Percentiles rank a stretch among this genome's conserved stretches.
Conservation (phyloP, 2,329 filamentous ascomycete genomes). For the Diaporthe citriasiana region DNA sequence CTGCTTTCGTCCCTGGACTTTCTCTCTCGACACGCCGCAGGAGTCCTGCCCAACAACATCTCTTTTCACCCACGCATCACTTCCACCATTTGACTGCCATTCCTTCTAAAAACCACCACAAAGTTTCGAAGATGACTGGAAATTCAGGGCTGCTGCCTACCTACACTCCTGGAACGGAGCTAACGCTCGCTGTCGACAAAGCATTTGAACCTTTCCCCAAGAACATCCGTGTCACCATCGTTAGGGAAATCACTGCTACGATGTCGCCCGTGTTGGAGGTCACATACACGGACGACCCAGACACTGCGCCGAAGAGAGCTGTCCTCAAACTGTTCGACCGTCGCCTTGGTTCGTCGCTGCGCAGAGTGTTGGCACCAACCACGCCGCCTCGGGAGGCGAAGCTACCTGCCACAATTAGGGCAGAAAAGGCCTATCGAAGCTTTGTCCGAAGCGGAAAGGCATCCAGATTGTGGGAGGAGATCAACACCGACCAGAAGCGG, state of each 20-base stretch:
- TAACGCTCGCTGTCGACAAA: background rate
- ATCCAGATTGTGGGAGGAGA: background rate
- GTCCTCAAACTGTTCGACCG: background rate
- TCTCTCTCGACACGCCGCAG: background rate
- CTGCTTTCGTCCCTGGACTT: too few relatives aligned
- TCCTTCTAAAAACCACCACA: background rate
- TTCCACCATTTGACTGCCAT: constrained; percentile 45
- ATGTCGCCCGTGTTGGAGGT: background rate
- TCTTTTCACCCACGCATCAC: constrained; percentile 47
- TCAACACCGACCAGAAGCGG: background rate
- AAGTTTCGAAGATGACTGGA: background rate
- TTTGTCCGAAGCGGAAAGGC: background rate
- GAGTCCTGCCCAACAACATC: constrained; percentile 38
- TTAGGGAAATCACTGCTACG: background rate
- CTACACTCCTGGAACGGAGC: background rate
- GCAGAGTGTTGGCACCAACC: background rate
- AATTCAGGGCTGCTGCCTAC: background rate
- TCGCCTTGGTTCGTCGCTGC: background rate
- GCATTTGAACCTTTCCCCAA: background rate
- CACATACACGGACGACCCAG: background rate
- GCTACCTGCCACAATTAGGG: background rate
- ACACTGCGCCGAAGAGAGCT: background rate
- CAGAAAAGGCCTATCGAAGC: background rate
- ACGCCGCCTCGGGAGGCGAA: background rate
- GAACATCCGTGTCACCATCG: background rate